These are phyloP conservation scores for Lunasporangiospora selenospora DNA, from an alignment of 192 early-diverging fungal genomes.

Conservation along the genomic window DNA sequence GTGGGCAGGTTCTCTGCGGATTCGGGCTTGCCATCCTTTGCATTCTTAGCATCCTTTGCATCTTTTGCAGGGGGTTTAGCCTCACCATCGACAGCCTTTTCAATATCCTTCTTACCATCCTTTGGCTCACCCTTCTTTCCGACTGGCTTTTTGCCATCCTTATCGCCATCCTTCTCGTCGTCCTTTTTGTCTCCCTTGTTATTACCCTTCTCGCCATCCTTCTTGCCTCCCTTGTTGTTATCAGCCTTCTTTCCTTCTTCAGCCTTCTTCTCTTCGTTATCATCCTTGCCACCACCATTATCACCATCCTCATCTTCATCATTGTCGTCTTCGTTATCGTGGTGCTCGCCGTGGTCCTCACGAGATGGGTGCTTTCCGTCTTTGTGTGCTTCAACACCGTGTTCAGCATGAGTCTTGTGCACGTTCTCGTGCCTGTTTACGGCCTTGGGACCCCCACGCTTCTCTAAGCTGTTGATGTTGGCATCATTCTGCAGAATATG, in stretches of 20 bases:
- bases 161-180: neutral
- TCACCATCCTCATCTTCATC: neutral
- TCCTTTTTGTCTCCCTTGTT: neutral
- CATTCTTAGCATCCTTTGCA: neutral
- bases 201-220: neutral
- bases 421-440: neutral
- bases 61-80: neutral
- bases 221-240: too few species aligned
- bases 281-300: neutral
- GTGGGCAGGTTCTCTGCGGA: neutral
- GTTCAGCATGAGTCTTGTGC: neutral
- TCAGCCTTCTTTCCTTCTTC: too few species aligned
- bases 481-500: neutral
- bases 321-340: neutral
- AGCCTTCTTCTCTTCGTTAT: neutral
- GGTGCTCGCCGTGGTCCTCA: neutral
- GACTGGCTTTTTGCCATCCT: too few species aligned
- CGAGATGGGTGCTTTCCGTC: too few species aligned
- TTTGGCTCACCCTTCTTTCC: neutral
- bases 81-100: neutral
- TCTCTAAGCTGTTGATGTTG: neutral
- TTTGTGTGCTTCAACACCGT: constrained; percentile 2
- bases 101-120: neutral
- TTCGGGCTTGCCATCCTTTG: neutral
- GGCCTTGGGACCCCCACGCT: neutral